These are phyloP conservation scores for Phragmites australis DNA, from an alignment of 176 grass and related monocot genomes.

Conservation along the genomic window DNA sequence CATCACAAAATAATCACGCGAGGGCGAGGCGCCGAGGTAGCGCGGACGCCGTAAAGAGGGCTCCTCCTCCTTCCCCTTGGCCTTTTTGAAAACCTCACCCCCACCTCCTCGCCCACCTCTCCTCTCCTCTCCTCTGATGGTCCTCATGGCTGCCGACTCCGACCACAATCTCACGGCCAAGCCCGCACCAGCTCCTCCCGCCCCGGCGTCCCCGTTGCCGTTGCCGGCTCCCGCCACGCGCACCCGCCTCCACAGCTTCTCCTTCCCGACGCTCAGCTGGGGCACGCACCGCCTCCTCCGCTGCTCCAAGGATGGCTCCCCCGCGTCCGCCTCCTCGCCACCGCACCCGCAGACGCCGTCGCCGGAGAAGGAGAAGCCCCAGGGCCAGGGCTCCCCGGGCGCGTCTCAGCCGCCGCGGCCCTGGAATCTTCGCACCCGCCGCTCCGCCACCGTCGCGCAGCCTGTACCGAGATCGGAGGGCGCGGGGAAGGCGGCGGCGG, in stretches of 20 bases:
- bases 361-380: slow-evolving; percentile 25
- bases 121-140: slow-evolving; percentile 25
- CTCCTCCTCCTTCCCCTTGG: not conserved
- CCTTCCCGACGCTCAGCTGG: slow-evolving; percentile 43
- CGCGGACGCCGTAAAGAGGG: not conserved
- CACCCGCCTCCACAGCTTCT: slow-evolving; percentile 34
- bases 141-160: slow-evolving; percentile 39
- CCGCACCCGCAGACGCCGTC: slow-evolving; percentile 25
- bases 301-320: slow-evolving; percentile 35
- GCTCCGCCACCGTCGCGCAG: slow-evolving; percentile 4
- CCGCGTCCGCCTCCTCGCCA: not conserved
- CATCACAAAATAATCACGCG: not conserved
- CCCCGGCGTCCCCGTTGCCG: not conserved
- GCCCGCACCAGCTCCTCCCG: not conserved
- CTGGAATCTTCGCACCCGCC: slow-evolving; percentile 37
- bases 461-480: not conserved
- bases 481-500: not conserved
- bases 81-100: slow-evolving; percentile 35
- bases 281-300: slow-evolving; percentile 45
- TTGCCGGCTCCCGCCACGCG: not conserved
- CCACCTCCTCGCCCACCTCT: not conserved
- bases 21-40: not conserved
- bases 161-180: not conserved
- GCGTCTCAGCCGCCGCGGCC: slow-evolving; percentile 15
- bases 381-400: not conserved